phyloP scores from a whole-genome alignment of 805 yeast genomes.

The Metschnikowia vanudenii region DNA sequence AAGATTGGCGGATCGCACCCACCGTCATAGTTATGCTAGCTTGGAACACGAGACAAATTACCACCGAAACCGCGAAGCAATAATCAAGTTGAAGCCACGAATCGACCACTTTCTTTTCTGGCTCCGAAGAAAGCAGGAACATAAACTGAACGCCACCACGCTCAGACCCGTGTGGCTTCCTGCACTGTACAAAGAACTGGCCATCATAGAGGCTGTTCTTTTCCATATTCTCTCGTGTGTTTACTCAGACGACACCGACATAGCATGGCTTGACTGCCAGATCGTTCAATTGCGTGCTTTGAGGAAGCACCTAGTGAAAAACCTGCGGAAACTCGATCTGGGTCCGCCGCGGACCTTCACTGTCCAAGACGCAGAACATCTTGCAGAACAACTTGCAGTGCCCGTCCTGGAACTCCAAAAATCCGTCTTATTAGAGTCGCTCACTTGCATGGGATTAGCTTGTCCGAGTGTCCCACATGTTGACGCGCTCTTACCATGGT shows the following conservation, averaged over 20 bases:
- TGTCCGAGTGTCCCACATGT: conserved; percentile 5
- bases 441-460: conserved; percentile 5
- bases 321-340: neutral
- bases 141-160: conserved; percentile 1
- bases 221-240: conserved; percentile 18
- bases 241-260: conserved; percentile 7
- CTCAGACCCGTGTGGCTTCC: conserved; percentile 9
- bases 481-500: conserved; percentile 25
- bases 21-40: conserved; percentile 19
- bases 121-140: conserved; percentile 16
- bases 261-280: conserved; percentile 14
- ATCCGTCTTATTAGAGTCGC: neutral
- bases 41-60: conserved; percentile 15
- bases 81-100: conserved; percentile 13
- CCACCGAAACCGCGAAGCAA: conserved; percentile 4
- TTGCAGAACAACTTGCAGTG: neutral
- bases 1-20: conserved; percentile 20
- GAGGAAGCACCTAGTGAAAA: conserved; percentile 1
- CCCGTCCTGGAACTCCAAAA: neutral
- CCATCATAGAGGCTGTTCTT: conserved; percentile 14
- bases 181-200: conserved; percentile 3
- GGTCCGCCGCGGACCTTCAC: neutral
- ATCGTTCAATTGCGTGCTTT: conserved; percentile 6
- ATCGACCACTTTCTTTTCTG: conserved; percentile 18
- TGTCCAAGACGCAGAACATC: neutral